These are phyloP conservation scores for Mycena vitilis DNA, from an alignment of 768 basidiomycete genomes.

Conservation along the genomic window DNA sequence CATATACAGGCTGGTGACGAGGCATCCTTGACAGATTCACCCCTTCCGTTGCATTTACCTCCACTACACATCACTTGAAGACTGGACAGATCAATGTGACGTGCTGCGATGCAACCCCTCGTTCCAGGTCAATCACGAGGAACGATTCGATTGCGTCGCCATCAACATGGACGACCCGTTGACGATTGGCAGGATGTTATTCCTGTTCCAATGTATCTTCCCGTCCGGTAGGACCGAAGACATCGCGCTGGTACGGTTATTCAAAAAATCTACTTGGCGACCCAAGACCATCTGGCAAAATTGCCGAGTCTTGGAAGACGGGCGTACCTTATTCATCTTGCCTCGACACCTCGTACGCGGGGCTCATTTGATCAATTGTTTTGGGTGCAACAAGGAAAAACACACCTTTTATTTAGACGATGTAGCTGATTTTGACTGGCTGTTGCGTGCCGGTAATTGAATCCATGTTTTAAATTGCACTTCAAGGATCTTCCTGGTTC, in stretches of 20 bases:
- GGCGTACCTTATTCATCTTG: constrained; percentile 20
- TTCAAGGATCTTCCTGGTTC: no score
- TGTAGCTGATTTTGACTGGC: constrained; percentile 21
- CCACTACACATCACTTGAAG: constrained; percentile 29
- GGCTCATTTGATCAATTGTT: constrained; percentile 20
- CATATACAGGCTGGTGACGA: no score
- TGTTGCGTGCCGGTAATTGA: constrained; percentile 23
- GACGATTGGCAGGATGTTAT: constrained; percentile 4
- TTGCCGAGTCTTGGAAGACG: constrained; percentile 22
- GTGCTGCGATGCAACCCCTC: constrained; percentile 32
- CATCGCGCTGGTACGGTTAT: constrained; percentile 21
- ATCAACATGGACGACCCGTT: no score
- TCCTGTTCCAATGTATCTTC: constrained; percentile 11
- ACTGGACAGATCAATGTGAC: constrained; percentile 27
- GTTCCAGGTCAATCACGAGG: constrained; percentile 22
- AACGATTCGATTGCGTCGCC: constrained; percentile 29
- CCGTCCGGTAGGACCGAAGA: constrained; percentile 13
- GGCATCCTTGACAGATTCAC: constrained; percentile 32
- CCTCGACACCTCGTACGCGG: constrained; percentile 23
- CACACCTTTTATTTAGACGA: constrained; percentile 17
- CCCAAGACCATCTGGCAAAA: constrained; percentile 26
- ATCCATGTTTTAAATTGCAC: no score
- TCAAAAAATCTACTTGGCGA: constrained; percentile 21
- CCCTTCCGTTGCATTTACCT: constrained; percentile 29
- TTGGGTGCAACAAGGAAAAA: constrained; percentile 8